Conservation (phyloP, 129 eudicot species). For the Tagetes patula region DNA sequence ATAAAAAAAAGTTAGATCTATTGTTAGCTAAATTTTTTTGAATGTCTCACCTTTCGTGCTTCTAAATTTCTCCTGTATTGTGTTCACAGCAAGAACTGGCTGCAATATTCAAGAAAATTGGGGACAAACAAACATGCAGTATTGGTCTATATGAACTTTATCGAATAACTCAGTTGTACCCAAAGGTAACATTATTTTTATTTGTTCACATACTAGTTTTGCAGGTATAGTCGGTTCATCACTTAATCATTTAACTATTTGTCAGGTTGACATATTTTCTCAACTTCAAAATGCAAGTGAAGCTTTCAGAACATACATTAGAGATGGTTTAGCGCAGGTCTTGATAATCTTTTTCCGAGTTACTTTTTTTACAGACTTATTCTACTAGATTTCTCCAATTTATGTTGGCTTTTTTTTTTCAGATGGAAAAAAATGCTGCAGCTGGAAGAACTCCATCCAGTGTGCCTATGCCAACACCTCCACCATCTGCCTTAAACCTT, state of each 20-base stretch:
- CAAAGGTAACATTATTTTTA: slow-evolving; percentile 45
- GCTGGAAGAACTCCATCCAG: slow-evolving; percentile 99
- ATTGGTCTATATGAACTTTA: slow-evolving; percentile 91
- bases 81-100: slow-evolving; percentile 85
- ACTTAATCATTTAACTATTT: background rate
- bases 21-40: background rate
- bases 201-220: background rate
- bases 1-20: too few relatives aligned
- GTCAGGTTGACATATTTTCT: slow-evolving; percentile 92
- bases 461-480: slow-evolving; percentile 92
- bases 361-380: background rate
- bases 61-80: slow-evolving; percentile 1
- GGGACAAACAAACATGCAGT: slow-evolving; percentile 96
- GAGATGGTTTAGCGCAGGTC: slow-evolving; percentile 99
- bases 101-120: slow-evolving; percentile 95
- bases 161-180: slow-evolving; percentile 88
- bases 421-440: slow-evolving; percentile 99
- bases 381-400: background rate
- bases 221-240: background rate
- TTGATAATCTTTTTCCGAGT: slow-evolving; percentile 11
- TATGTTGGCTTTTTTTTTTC: background rate
- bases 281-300: slow-evolving; percentile 98
- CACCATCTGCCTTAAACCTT: slow-evolving; percentile 72
- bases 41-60: background rate
- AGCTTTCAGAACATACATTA: slow-evolving; percentile 92